Evolutionary conservation across 371 early-diverging fungal genomes (phyloP).

Genomic region (Neoconidiobolus thromboides): DNA sequence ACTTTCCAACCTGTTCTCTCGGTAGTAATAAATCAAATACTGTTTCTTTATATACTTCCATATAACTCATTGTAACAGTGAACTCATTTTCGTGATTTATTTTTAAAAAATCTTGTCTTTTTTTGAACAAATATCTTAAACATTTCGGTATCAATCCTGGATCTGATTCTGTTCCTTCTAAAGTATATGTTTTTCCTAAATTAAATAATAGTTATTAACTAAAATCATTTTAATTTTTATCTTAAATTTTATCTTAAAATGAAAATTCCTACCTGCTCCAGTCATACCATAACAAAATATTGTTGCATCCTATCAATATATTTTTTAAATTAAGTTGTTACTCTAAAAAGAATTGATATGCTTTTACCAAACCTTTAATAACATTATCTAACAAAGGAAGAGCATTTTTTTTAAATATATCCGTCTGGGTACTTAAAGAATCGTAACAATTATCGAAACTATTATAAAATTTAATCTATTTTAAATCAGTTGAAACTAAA

Average conservation of each 20-base stretch:
- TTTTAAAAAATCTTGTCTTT: background rate
- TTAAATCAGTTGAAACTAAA: background rate
- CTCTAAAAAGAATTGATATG: background rate
- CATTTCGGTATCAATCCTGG: constrained; percentile 39
- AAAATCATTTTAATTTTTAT: no score
- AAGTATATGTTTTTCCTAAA: constrained; percentile 37
- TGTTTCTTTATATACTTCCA: constrained; percentile 42
- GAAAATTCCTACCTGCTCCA: constrained; percentile 17
- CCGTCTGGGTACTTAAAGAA: constrained; percentile 16
- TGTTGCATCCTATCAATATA: constrained; percentile 21
- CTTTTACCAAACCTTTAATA: constrained; percentile 22
- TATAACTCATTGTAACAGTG: constrained; percentile 27
- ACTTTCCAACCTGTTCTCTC: constrained; percentile 14
- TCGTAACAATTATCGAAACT: constrained; percentile 31
- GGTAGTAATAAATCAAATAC: constrained; percentile 32
- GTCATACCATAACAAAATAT: constrained; percentile 57
- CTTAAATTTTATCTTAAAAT: no score
- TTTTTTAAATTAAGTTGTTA: background rate
- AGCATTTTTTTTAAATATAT: constrained; percentile 26
- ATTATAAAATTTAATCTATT: background rate
- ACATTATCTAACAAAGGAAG: constrained; percentile 25
- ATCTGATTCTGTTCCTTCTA: constrained; percentile 24
- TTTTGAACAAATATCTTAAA: constrained; percentile 14
- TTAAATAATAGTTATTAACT: no score
- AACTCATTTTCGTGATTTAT: background rate